phyloP scores from a whole-genome alignment of 2,329 filamentous ascomycete genomes.

The Monosporascus sp. region DNA sequence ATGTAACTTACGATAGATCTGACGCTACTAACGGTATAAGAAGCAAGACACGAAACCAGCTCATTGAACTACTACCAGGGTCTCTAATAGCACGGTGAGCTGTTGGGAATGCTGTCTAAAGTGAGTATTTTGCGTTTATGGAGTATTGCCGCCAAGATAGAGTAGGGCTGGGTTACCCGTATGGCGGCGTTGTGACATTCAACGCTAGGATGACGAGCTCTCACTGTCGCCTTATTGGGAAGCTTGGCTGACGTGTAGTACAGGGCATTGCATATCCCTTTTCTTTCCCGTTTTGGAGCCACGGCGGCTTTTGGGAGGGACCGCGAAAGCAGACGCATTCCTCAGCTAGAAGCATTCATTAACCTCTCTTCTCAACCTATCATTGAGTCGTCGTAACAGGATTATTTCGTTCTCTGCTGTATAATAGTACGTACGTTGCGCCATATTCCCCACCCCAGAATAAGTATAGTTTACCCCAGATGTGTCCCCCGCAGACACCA shows the following conservation, averaged over 20 bases:
- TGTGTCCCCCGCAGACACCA: neutral
- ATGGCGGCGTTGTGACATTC: constrained; percentile 8
- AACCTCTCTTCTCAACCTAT: neutral
- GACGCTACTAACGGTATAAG: neutral
- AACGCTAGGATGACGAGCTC: constrained; percentile 16
- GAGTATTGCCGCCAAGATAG: too few relatives aligned
- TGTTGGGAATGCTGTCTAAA: neutral
- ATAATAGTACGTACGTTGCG: neutral
- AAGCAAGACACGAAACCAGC: too few relatives aligned
- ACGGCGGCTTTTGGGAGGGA: neutral
- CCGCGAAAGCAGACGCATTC: neutral
- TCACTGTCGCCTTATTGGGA: constrained; percentile 7
- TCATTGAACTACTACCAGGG: neutral
- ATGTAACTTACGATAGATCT: neutral
- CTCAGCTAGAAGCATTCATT: neutral
- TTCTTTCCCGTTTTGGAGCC: neutral
- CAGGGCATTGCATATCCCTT: neutral
- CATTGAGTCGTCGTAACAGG: neutral
- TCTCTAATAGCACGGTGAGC: neutral
- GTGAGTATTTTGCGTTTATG: neutral
- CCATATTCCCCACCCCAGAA: neutral
- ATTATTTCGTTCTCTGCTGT: neutral
- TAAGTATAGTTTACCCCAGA: neutral
- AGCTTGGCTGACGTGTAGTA: constrained; percentile 3
- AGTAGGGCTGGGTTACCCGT: neutral